Base-by-base conservation (phyloP, 768 basidiomycete genomes). In the Psilocybe subaeruginosa region DNA sequence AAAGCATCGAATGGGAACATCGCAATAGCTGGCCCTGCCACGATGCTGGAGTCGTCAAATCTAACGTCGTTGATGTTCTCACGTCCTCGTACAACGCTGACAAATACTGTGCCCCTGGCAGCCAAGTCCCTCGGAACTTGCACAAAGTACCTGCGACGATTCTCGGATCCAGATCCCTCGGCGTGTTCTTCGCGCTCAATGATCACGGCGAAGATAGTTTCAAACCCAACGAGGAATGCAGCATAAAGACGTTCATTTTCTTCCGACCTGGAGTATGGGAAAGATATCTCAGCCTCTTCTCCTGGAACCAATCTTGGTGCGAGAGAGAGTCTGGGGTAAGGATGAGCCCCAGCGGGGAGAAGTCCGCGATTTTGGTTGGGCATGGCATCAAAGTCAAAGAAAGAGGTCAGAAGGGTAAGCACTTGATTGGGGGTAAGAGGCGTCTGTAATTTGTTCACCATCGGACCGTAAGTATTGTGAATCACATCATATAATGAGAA, bases 1-100 rank as follows among this genome's bases (percentile, higher is more conserved):
- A 58, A 41, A 2, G 62, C 57, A 56, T 74, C 72, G 54, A 72
- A 81, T 30, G 70, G 68, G 68, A 84, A 80, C 45, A 67, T 68
- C 30, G 82, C 64, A 65, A 87, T 76, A 16, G 80, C 75, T 8
- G 85, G 85, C 2, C 88, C 88, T 39, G 86, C 87, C 39, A 90
- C 71, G 29, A 80, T 84, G 60, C 73, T 82, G 31, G 77, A 76
- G 58, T 86, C 73, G 61, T 62, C 73, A 74, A 65, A 48, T 14
- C 41, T 48, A 8, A 66, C 61, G 29, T 66, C 67, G 9, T 55
- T 53, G 54, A 67, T 64, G n/a, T 59, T 56, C 9, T 65, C 54
- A 31, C 49, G 35, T 72, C 74, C 64, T 66, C 77, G 55, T 76
- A 80, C 54, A 48, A 86, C 74, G 57, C 85, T 69, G 7, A 82